Base-by-base conservation (phyloP, 768 basidiomycete genomes). In the Sistotremastrum suecicum region DNA sequence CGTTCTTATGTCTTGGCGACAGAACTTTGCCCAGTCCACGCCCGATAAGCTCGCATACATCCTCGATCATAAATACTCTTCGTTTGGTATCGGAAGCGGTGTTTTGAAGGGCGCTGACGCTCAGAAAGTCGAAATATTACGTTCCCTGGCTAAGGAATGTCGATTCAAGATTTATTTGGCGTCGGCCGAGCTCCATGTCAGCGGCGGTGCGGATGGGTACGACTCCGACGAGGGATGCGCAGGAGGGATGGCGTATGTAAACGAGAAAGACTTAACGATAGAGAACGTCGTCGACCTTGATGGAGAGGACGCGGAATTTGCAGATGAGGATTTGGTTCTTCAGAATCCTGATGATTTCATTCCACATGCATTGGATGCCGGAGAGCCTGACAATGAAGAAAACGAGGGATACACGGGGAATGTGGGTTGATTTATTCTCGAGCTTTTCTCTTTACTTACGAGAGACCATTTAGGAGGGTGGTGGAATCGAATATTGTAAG, bases 361-460 rank as follows among this genome's bases (percentile, higher is more conserved):
- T 31, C 66, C 64, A 1, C 54, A 66, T 39, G 20, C 20, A 20
- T 68, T 70, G 48, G 58, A 67, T 33, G 61, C 51, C 31, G 44
- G 34, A 5, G 44, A 47, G 7, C 67, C 66, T 4, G 63, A 69
- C 46, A 53, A 63, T 3, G 51, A 54, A 11, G 58, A 68, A 3
- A 67, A 67, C 40, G 65, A 67, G 42, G 64, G 66, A 29, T 69
- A 69, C 50, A 58, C 58, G 53, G 67, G 63, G 8, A 67, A 69
- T 53, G 70, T 69, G 20, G 20, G 63, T 53, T 37, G 11, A 34
- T 33, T 46, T 37, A 7, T 37, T 32, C 20, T 20, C 20, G 20
- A 20, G 10, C 34, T 41, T 5, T 41, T 1, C 7, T 7, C 35
- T 9, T 45, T 33, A 31, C 20, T 34, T 36, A 35, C 42, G 40